Evolutionary conservation across 345 rosid genomes (phyloP), one percentile per base, ranked within the genome.

Genomic region (Cardamine resedifolia): DNA sequence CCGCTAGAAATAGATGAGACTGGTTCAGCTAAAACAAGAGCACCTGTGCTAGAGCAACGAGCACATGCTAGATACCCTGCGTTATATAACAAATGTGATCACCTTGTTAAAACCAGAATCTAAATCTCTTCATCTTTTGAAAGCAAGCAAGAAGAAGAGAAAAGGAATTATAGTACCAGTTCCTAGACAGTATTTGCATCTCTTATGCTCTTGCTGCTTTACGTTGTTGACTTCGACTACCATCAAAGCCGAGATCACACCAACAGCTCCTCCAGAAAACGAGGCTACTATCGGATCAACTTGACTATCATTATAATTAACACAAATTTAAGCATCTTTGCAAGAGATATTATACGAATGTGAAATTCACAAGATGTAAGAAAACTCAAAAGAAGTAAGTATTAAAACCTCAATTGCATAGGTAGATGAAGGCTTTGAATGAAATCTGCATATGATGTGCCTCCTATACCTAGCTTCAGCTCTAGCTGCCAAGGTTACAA

Each of bases 141-240:
- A 20, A 21, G 20, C 33, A 51, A 58, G 10, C 47, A 77, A 55
- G 11, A 49, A 61, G 2, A 26, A 12, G 44, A 14, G 20, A 1
- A 2, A 57, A 51, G 18, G 24, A 58, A 21, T 20, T 10, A 43
- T 10, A 34, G 33, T 81, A 94, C 98, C 98, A 24, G 98, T 89
- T 85, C 98, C 98, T 74, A 94, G 87, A 73, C 98, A 94, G 55
- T 94, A 94, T 81, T 91, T 94, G 96, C 98, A 94, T 88, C 96
- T 85, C 81, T 94, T 94, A 43, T 83, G 87, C 49, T 94, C 98
- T 76, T 94, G 98, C 68, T 78, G 97, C 81, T 91, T 94, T 44
- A 94, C 97, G 20, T 94, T 94, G 89, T 94, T 94, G 73, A 94
- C 83, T 80, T 94, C 98, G 5, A 94, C 97, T 36, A 94, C 90